Base-by-base conservation (phyloP, 1,139 yeast species). In the Taphrina communis region DNA sequence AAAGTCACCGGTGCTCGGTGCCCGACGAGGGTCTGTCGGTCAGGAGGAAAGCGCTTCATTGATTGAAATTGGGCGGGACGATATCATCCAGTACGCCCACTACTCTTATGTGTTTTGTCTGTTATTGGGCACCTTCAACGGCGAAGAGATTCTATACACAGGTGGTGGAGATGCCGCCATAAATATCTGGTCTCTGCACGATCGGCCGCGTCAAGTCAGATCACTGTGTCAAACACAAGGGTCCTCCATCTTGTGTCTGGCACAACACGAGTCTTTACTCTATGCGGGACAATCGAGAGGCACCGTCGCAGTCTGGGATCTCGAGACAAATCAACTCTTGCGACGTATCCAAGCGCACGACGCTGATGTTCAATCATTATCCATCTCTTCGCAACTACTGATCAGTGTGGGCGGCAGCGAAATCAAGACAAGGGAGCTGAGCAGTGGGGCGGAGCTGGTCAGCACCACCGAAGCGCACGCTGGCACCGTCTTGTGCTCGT, bases 91-190 rank as follows among this genome's bases (percentile, higher is more conserved):
- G 12, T 94, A 90, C 78, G 97, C 99, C 1, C 99, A 94, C 76
- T 86, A 89, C 75, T 97, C 98, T 7, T 93, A 90, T 74, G 87
- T 94, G 17, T 91, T 48, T 57, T 57, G 53, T 36, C 66, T 60
- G 51, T 68, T 65, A 57, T 78, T 75, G 71, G 73, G 65, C 53
- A 25, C 31, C 14, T 52, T 31, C 36, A 76, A 75, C n/a, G 76
- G 74, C 60, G 75, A 78, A 3, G 84, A 83, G 56, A 76, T 80
- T 9, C 76, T 88, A 6, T 78, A 87, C 3, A 82, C 88, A 3
- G 95, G 96, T 42, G 97, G 97, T 65, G 98, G 98, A 63, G 98
- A 94, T 78, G 98, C 98, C 0, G 75, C 84, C 1, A 85, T 89
- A 35, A 90, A 89, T 73, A 78, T 92, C 14, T 94, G 99, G 99